Percentiles rank a stretch among this genome's conserved stretches.
phyloP scores from a whole-genome alignment of 164 flowering plant species.

The Malania oleifera region DNA sequence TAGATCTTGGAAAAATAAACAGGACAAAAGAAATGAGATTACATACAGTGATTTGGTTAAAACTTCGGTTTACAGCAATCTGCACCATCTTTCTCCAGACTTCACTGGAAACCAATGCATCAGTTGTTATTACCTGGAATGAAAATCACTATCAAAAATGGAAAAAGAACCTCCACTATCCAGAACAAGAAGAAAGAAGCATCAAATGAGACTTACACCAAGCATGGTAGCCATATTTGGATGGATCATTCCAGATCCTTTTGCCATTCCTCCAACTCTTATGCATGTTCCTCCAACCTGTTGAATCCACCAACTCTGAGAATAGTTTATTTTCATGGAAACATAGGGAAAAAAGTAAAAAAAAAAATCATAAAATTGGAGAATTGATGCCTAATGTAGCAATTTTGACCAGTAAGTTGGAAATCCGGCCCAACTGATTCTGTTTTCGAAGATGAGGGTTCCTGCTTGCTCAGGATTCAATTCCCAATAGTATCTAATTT shows the following conservation, averaged over 20 bases:
- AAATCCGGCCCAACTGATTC: background rate
- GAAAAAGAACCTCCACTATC: background rate
- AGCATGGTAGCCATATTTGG: slow-evolving; percentile 99
- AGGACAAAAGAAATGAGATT: background rate
- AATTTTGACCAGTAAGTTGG: background rate
- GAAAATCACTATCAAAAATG: slow-evolving; percentile 8
- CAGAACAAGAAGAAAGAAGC: background rate
- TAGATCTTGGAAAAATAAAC: background rate
- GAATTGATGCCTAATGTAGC: background rate
- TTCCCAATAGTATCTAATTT: no score
- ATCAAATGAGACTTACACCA: slow-evolving; percentile 58
- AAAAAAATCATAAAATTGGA: no score
- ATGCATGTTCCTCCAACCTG: slow-evolving; percentile 79
- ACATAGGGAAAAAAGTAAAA: no score
- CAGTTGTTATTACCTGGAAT: slow-evolving; percentile 85
- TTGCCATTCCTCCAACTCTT: slow-evolving; percentile 96
- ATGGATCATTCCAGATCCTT: slow-evolving; percentile 99
- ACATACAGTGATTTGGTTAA: slow-evolving; percentile 93
- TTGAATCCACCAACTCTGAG: slow-evolving; percentile 8
- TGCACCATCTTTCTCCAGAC: slow-evolving; percentile 91
- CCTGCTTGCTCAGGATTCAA: no score
- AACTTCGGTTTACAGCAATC: slow-evolving; percentile 85
- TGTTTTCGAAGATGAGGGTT: background rate
- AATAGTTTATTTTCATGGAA: background rate
- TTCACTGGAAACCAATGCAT: slow-evolving; percentile 73